Percentiles rank a stretch among this genome's conserved stretches.
phyloP scores from a whole-genome alignment of 2,329 filamentous ascomycete species.

The Phyllachora maydis region DNA sequence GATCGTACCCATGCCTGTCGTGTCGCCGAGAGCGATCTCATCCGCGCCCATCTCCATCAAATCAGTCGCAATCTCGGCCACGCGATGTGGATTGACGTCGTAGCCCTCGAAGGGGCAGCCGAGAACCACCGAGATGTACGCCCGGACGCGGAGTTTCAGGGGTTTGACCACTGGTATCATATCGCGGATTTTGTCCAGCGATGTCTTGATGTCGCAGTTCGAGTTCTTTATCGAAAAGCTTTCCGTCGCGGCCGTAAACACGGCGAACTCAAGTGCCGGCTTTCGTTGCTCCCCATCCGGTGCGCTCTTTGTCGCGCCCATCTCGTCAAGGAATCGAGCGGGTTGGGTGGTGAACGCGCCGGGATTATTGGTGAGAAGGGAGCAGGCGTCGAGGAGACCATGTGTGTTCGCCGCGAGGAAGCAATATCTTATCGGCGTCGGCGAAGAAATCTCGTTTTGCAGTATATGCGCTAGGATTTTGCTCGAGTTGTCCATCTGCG shows the following conservation, averaged over 20 bases:
- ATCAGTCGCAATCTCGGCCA: slow-evolving; percentile 44
- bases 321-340: no score
- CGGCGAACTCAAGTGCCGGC: slow-evolving; percentile 47
- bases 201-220: slow-evolving; percentile 60
- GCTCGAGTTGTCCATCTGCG: slow-evolving; percentile 25
- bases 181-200: slow-evolving; percentile 45
- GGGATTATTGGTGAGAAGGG: slow-evolving; percentile 29
- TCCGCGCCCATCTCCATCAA: slow-evolving; percentile 75
- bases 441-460: slow-evolving; percentile 29
- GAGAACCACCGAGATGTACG: slow-evolving; percentile 63
- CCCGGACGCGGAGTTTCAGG: slow-evolving; percentile 46
- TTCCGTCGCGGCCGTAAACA: slow-evolving; percentile 70
- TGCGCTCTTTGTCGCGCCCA: no score
- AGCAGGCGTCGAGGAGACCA: slow-evolving; percentile 43
- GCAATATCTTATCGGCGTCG: slow-evolving; percentile 45
- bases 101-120: slow-evolving; percentile 59
- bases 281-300: slow-evolving; percentile 7
- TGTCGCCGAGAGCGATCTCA: slow-evolving; percentile 79
- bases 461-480: slow-evolving; percentile 54
- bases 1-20: slow-evolving; percentile 77
- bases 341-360: slow-evolving; percentile 29
- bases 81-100: slow-evolving; percentile 39
- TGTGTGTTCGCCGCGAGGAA: slow-evolving; percentile 64
- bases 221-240: slow-evolving; percentile 64
- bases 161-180: slow-evolving; percentile 50